Evolutionary conservation across 495 filamentous ascomycete genomes (phyloP).

Genomic region (Aspergillus biplanus): DNA sequence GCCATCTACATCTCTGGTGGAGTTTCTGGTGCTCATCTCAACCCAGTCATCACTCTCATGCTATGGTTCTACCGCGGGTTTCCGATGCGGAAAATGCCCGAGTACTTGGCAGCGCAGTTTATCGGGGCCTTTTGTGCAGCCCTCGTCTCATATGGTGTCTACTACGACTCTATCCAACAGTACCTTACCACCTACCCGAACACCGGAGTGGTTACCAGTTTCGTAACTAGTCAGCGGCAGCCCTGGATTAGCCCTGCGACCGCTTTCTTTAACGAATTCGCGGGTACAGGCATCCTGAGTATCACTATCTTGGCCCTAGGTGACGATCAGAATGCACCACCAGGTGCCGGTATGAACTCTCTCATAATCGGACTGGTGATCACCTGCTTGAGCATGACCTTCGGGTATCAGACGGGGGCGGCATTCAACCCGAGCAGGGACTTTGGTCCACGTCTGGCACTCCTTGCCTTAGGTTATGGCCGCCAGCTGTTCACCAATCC

Average conservation of each 20-base stretch:
- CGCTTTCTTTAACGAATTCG: constrained; percentile 56
- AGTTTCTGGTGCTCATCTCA: constrained; percentile 59
- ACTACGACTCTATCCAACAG: constrained; percentile 50
- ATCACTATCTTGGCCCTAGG: constrained; percentile 55
- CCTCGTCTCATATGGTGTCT: constrained; percentile 51
- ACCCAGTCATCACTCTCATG: constrained; percentile 52
- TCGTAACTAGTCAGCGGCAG: constrained; percentile 45
- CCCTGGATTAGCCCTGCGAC: constrained; percentile 47
- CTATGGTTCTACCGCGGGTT: constrained; percentile 58
- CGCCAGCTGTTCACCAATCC: constrained; percentile 42
- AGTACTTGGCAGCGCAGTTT: constrained; percentile 56
- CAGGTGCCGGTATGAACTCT: constrained; percentile 56
- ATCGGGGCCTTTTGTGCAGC: constrained; percentile 48
- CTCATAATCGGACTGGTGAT: constrained; percentile 52
- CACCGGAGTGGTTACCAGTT: constrained; percentile 44
- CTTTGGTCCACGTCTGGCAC: constrained; percentile 51
- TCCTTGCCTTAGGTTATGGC: constrained; percentile 48
- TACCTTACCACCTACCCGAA: constrained; percentile 36
- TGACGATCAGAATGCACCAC: constrained; percentile 58
- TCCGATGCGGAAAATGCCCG: constrained; percentile 45
- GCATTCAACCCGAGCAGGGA: constrained; percentile 56
- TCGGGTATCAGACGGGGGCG: constrained; percentile 53
- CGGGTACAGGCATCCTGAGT: constrained; percentile 49
- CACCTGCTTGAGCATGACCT: constrained; percentile 45
- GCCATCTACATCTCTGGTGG: constrained; percentile 60